Conservation (phyloP, 208 protist genomes). For the Porcisia hertigi region DNA sequence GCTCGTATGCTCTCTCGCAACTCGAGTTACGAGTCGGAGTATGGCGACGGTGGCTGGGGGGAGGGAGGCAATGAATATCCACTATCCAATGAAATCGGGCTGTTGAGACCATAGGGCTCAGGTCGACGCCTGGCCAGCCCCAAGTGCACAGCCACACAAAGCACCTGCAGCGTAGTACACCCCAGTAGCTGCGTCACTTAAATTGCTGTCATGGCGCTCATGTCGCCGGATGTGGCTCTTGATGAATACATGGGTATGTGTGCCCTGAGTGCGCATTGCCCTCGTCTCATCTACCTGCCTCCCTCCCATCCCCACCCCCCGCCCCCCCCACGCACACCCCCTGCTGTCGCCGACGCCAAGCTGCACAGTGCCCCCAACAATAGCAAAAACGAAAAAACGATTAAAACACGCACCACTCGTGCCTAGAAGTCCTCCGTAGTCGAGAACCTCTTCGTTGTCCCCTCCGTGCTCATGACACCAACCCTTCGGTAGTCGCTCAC, state of each 20-base stretch:
- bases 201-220: neutral
- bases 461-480: conserved; percentile 93
- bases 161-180: neutral
- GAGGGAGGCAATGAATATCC: neutral
- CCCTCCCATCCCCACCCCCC: neutral
- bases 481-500: conserved; percentile 99
- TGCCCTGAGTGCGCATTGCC: neutral
- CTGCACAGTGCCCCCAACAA: neutral
- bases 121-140: neutral
- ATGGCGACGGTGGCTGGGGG: neutral
- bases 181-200: neutral
- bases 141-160: neutral
- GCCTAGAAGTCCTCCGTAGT: conserved; percentile 92
- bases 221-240: neutral
- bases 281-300: no score
- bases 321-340: neutral
- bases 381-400: no score
- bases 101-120: neutral
- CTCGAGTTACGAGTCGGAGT: no score
- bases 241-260: neutral
- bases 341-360: no score
- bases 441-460: conserved; percentile 82
- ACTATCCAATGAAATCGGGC: neutral
- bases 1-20: no score
- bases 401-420: neutral